Evolutionary conservation across 1,284 basidiomycete species (phyloP).

Genomic region (Gymnopus androsaceus): DNA sequence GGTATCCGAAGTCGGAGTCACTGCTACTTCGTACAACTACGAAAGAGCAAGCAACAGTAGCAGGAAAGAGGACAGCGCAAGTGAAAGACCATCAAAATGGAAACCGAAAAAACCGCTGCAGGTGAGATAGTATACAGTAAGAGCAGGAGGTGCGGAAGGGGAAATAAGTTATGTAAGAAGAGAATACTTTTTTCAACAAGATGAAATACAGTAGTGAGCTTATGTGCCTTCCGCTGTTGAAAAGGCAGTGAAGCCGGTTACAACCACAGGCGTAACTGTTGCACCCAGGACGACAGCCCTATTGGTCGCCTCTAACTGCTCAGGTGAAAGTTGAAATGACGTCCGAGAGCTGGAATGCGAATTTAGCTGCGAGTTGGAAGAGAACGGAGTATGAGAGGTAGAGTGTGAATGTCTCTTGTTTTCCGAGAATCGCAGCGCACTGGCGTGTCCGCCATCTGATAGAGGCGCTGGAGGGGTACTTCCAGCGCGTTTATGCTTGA

Average conservation of each 20-base stretch:
- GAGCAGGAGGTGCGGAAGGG: too few species aligned
- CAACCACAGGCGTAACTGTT: slow-evolving; percentile 1
- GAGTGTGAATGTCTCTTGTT: slow-evolving; percentile 1
- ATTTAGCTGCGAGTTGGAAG: not conserved
- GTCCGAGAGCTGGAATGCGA: slow-evolving; percentile 3
- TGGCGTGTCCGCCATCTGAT: slow-evolving; percentile 3
- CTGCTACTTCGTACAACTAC: too few species aligned
- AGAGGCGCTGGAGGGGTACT: slow-evolving; percentile 14
- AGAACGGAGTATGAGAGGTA: slow-evolving; percentile 3
- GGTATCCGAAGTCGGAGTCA: too few species aligned
- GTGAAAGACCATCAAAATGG: too few species aligned
- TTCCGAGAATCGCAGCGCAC: slow-evolving; percentile 1
- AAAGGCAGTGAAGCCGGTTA: not conserved
- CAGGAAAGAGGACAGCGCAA: too few species aligned
- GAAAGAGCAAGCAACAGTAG: too few species aligned
- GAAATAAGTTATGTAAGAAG: not conserved
- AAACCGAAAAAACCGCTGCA: too few species aligned
- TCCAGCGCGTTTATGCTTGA: slow-evolving; percentile 11
- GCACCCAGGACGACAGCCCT: not conserved
- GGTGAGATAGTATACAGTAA: too few species aligned
- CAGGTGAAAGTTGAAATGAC: not conserved
- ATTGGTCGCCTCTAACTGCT: not conserved
- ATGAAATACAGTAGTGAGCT: not conserved
- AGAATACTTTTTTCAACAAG: not conserved
- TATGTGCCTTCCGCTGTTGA: not conserved